phyloP scores from a whole-genome alignment of 176 grass and related monocot genomes.

The Chrysopogon serrulatus region DNA sequence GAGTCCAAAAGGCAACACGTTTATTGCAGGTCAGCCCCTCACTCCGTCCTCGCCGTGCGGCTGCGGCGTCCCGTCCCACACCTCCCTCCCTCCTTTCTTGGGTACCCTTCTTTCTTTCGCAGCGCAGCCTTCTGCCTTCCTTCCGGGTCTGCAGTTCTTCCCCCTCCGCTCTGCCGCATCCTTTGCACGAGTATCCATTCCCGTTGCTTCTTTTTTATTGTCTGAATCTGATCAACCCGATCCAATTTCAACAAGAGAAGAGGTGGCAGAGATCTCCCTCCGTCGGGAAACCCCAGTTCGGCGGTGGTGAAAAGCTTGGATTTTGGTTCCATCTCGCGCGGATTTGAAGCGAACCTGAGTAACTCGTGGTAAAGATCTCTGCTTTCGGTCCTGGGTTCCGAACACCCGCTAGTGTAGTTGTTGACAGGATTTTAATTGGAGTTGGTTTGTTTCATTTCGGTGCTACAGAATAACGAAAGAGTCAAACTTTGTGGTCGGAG shows the following conservation, averaged over 20 bases:
- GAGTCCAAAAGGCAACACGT: neutral
- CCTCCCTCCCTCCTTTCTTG: neutral
- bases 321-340: neutral
- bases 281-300: neutral
- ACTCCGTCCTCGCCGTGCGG: neutral
- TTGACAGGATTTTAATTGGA: neutral
- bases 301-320: conserved; percentile 9
- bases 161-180: neutral
- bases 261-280: conserved; percentile 1
- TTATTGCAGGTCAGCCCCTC: conserved; percentile 1
- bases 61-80: neutral
- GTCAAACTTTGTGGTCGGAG: neutral
- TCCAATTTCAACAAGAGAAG: neutral
- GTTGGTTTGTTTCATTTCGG: neutral
- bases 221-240: neutral
- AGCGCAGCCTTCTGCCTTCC: neutral
- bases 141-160: neutral
- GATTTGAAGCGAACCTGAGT: neutral
- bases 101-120: neutral
- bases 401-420: neutral
- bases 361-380: neutral
- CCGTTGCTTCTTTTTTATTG: neutral
- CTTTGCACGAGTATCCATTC: neutral
- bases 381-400: neutral
- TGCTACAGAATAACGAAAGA: neutral